A percentile compares a stretch with the other conserved stretches of the same genome.
Conservation (phyloP, 495 filamentous ascomycete genomes). For the Aspergillus sclerotioniger region DNA sequence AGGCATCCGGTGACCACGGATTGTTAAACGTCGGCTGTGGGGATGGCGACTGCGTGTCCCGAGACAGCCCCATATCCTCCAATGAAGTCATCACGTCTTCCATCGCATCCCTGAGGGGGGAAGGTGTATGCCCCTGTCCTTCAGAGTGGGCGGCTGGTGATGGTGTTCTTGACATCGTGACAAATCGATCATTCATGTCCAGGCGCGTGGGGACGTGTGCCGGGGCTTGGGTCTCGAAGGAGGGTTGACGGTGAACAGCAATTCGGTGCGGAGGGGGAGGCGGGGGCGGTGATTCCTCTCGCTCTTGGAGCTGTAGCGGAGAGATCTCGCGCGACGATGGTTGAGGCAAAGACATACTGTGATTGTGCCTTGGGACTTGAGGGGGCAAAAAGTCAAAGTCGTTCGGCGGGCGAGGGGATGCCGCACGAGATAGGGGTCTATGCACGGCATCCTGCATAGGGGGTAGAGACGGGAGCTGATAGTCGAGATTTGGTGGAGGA, state of each 20-base stretch:
- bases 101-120: slow-evolving; percentile 90
- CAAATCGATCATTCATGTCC: slow-evolving; percentile 50
- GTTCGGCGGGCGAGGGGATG: slow-evolving; percentile 28
- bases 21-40: slow-evolving; percentile 58
- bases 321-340: slow-evolving; percentile 37
- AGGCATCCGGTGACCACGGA: slow-evolving; percentile 91
- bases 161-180: slow-evolving; percentile 50
- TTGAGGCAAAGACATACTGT: slow-evolving; percentile 26
- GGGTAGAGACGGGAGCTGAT: background rate
- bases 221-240: slow-evolving; percentile 29
- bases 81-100: slow-evolving; percentile 97
- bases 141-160: slow-evolving; percentile 64
- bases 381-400: slow-evolving; percentile 30
- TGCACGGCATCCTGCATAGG: background rate
- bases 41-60: slow-evolving; percentile 46
- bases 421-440: slow-evolving; percentile 12
- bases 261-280: slow-evolving; percentile 43
- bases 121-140: slow-evolving; percentile 73
- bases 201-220: slow-evolving; percentile 40
- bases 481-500: background rate
- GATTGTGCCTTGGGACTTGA: slow-evolving; percentile 27
- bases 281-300: slow-evolving; percentile 46
- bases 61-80: slow-evolving; percentile 75
- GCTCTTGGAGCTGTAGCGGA: slow-evolving; percentile 32
- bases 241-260: slow-evolving; percentile 29